Percentiles rank a stretch among this genome's conserved stretches.
These are phyloP conservation scores for Xerophyta viscosa DNA, from an alignment of 106 monocot species.

Conservation along the genomic window DNA sequence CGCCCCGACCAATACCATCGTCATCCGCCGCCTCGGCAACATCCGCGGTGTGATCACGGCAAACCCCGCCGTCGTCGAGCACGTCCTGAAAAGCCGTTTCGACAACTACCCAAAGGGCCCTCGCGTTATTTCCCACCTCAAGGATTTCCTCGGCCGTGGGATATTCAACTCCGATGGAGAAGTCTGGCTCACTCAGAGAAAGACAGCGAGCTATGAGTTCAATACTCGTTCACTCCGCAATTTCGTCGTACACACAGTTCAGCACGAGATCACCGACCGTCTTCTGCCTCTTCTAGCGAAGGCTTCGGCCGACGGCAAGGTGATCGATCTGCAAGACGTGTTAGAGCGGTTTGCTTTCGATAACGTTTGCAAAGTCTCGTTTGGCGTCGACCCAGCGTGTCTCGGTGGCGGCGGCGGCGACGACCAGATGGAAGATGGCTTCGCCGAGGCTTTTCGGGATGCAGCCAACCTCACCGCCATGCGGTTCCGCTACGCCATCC, in stretches of 20 bases:
- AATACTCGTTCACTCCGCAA: slow-evolving; percentile 18
- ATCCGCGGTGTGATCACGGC: slow-evolving; percentile 21
- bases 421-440: no score
- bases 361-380: slow-evolving; percentile 28
- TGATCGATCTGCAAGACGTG: slow-evolving; percentile 21
- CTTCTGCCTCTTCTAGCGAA: slow-evolving; percentile 14
- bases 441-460: no score
- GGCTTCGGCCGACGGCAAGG: neutral
- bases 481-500: no score
- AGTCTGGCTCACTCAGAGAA: slow-evolving; percentile 7
- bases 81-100: slow-evolving; percentile 20
- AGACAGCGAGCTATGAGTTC: slow-evolving; percentile 27
- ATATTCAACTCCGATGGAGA: slow-evolving; percentile 32
- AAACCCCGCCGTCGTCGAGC: slow-evolving; percentile 27
- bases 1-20: slow-evolving; percentile 25
- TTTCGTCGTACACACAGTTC: slow-evolving; percentile 8
- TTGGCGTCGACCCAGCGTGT: slow-evolving; percentile 20
- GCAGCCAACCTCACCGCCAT: no score
- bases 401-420: neutral
- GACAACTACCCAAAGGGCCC: slow-evolving; percentile 21
- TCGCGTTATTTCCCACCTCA: neutral
- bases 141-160: slow-evolving; percentile 28
- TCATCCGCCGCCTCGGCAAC: slow-evolving; percentile 14
- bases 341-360: slow-evolving; percentile 32
- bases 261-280: slow-evolving; percentile 12